Evolutionary conservation across 2,329 filamentous ascomycete species (phyloP), one percentile per base, ranked within the genome.

Genomic region (Sarocladiaceae sp.): DNA sequence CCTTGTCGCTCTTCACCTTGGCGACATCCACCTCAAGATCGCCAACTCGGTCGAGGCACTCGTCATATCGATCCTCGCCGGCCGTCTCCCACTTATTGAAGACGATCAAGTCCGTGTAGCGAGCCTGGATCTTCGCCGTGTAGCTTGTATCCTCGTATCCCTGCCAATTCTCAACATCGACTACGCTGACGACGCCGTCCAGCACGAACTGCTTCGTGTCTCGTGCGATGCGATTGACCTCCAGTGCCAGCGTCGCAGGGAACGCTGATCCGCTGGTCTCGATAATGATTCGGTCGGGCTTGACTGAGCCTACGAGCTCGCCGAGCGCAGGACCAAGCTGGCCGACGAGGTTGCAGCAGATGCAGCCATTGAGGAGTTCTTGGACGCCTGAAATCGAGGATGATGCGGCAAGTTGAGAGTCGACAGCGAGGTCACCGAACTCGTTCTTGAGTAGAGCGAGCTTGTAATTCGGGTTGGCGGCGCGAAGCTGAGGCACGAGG

Each of bases 301-400:
- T 54, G 29, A 76, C 67, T 13, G 66, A 67, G 22, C 73, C 68
- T 49, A 81, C 80, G 36, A 99, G 83, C 63, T 94, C 85, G 39
- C 80, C 72, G 17, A 99, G 83, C 1, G 93, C 92, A 46, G 87
- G 84, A 54, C 83, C 82, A 7, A 99, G 83, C 68, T 96, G 90
- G 15, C 94, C 94, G 55, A 99, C 93, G 23, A 97, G 86, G 67
- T 97, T 97, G 75, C 94, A 99, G 80, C 94, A 99, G 70, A 99
- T 97, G 73, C 94, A 97, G 59, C 93, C 94, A 67, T 96, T 96
- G 51, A 99, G 85, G 1, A 99, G 80, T 70, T 99, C 94, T 61
- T 88, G 88, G 4, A 96, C 92, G 52, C 91, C 93, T 1, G 90
- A 87, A 59, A 99, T 91, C 56, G 92, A 85, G 48, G 83, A 83